Percentiles rank a stretch among this genome's conserved stretches.
These are phyloP conservation scores for Yarrowia yakushimensis DNA, from an alignment of 805 yeast genomes.

Conservation along the genomic window DNA sequence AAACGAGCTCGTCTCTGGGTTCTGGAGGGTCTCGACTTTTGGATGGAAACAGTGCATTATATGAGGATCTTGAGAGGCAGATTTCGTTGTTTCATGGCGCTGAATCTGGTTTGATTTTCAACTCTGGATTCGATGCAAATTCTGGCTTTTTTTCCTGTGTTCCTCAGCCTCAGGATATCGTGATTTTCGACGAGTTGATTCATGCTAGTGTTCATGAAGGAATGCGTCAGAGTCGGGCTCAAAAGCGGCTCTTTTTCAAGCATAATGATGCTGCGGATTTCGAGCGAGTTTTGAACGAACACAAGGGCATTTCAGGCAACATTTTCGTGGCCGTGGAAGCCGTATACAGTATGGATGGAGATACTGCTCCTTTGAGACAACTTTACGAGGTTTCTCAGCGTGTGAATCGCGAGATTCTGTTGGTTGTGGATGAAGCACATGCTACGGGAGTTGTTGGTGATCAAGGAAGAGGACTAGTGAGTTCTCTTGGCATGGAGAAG, in stretches of 20 bases:
- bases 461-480: slow-evolving; percentile 58
- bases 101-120: slow-evolving; percentile 30
- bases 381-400: not conserved
- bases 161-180: slow-evolving; percentile 31
- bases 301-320: slow-evolving; percentile 9
- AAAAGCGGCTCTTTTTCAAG: slow-evolving; percentile 12
- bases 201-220: slow-evolving; percentile 35
- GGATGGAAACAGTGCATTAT: slow-evolving; percentile 31
- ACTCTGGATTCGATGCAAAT: slow-evolving; percentile 34
- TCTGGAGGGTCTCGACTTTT: slow-evolving; percentile 33
- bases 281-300: not conserved
- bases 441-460: slow-evolving; percentile 90
- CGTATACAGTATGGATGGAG: slow-evolving; percentile 35
- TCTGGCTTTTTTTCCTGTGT: slow-evolving; percentile 30
- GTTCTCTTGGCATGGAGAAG: slow-evolving; percentile 27
- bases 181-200: slow-evolving; percentile 32
- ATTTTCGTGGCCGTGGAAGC: slow-evolving; percentile 32
- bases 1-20: slow-evolving; percentile 23
- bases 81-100: slow-evolving; percentile 31
- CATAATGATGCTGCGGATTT: slow-evolving; percentile 29
- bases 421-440: slow-evolving; percentile 80
- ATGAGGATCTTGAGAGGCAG: slow-evolving; percentile 28
- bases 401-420: not conserved
- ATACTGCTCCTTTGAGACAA: slow-evolving; percentile 28
- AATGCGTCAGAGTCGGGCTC: slow-evolving; percentile 30